A percentile compares a stretch with the other conserved stretches of the same genome.
Conservation (phyloP, 768 basidiomycete species). For the Rhizopogon rudus region DNA sequence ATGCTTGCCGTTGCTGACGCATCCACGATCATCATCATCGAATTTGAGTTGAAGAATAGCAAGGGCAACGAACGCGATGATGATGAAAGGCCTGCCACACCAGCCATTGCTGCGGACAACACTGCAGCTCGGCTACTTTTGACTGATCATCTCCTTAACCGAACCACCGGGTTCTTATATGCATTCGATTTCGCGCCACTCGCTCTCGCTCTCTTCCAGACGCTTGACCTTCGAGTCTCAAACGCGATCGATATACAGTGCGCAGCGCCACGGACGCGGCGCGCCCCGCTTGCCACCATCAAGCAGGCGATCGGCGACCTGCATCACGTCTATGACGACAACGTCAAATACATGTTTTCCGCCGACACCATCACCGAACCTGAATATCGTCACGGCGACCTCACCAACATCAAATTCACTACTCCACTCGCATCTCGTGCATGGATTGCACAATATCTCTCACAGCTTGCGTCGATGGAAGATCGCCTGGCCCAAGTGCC, state of each 20-base stretch:
- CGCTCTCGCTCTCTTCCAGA: slow-evolving; percentile 25
- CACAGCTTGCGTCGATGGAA: slow-evolving; percentile 18
- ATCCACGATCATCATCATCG: slow-evolving; percentile 20
- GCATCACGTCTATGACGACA: slow-evolving; percentile 5
- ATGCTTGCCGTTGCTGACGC: slow-evolving; percentile 24
- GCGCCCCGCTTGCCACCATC: slow-evolving; percentile 17
- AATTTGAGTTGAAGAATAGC: slow-evolving; percentile 14
- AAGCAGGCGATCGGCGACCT: slow-evolving; percentile 7
- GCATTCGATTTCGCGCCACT: slow-evolving; percentile 26
- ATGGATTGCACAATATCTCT: slow-evolving; percentile 26
- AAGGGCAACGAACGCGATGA: slow-evolving; percentile 31
- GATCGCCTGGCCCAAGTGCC: slow-evolving; percentile 15
- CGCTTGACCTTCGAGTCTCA: slow-evolving; percentile 26
- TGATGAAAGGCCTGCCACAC: slow-evolving; percentile 16
- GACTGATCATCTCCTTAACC: slow-evolving; percentile 24
- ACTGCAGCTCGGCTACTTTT: slow-evolving; percentile 22
- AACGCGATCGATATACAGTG: slow-evolving; percentile 28
- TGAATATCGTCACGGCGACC: not conserved
- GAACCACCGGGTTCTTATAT: slow-evolving; percentile 21
- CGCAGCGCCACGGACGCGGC: slow-evolving; percentile 13
- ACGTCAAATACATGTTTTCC: slow-evolving; percentile 13
- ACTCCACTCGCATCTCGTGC: slow-evolving; percentile 25
- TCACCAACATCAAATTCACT: not conserved
- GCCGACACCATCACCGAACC: not conserved
- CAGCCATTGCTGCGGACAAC: slow-evolving; percentile 1